Conservation (phyloP, 805 yeast species). For the Yueomyces sinensis region DNA sequence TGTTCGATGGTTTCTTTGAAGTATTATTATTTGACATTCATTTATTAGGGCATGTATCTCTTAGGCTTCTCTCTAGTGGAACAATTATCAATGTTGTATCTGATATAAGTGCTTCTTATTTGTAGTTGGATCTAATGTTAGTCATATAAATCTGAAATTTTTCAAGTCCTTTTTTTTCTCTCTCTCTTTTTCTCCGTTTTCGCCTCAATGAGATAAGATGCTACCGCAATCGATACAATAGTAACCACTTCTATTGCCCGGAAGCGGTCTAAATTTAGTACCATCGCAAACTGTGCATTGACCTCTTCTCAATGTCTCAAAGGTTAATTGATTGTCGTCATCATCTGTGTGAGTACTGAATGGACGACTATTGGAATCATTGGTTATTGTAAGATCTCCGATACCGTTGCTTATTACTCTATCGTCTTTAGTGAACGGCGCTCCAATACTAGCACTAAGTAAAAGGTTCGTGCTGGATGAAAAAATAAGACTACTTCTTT, state of each 20-base stretch:
- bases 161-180: no score
- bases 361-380: background rate
- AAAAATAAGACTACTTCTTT: background rate
- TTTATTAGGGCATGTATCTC: no score
- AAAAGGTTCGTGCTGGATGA: background rate
- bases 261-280: constrained; percentile 8
- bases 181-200: no score
- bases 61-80: no score
- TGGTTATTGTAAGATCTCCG: background rate
- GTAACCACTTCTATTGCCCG: constrained; percentile 7
- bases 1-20: no score
- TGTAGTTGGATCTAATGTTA: no score
- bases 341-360: no score
- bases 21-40: no score
- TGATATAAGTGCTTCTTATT: no score
- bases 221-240: constrained; percentile 20
- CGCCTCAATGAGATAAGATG: no score
- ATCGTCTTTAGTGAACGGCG: background rate
- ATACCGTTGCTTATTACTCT: background rate
- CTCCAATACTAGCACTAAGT: background rate
- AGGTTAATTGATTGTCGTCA: background rate
- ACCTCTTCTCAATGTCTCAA: background rate
- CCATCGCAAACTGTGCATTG: constrained; percentile 19
- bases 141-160: no score
- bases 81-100: no score